phyloP scores from a whole-genome alignment of 2,329 filamentous ascomycete species.

The Penicillium aurantiogriseum region DNA sequence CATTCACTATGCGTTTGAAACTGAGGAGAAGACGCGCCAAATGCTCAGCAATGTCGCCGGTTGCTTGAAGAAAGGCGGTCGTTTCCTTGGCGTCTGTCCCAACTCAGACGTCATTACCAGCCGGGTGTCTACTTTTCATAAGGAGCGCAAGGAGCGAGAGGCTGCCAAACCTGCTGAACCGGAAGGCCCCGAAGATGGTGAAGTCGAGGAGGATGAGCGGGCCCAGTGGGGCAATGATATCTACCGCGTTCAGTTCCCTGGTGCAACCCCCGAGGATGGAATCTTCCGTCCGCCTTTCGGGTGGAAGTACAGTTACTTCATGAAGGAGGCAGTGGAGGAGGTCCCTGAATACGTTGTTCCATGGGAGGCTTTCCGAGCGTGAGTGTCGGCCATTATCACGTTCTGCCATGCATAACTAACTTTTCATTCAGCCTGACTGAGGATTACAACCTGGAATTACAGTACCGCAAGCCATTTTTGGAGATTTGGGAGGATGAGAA shows the following conservation, averaged over 20 bases:
- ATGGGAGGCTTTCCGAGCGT: constrained; percentile 93
- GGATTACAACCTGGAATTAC: constrained; percentile 92
- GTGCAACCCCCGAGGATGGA: constrained; percentile 77
- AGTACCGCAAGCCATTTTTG: constrained; percentile 86
- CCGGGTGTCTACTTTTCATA: constrained; percentile 74
- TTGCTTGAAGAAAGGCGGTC: constrained; percentile 85
- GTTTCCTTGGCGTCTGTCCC: constrained; percentile 94
- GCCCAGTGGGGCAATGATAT: constrained; percentile 90
- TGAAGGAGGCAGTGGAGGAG: constrained; percentile 93
- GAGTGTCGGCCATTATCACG: constrained; percentile 18
- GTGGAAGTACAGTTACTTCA: constrained; percentile 97
- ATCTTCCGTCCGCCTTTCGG: constrained; percentile 92
- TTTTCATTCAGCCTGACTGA: constrained; percentile 63
- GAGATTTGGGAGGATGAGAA: constrained; percentile 93
- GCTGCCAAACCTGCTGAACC: constrained; percentile 42
- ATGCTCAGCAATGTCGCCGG: constrained; percentile 95
- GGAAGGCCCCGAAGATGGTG: constrained; percentile 44
- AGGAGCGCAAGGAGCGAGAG: constrained; percentile 48
- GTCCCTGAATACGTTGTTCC: constrained; percentile 97
- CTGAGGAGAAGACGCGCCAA: constrained; percentile 78
- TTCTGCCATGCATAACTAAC: constrained; percentile 8
- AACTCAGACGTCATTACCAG: constrained; percentile 87
- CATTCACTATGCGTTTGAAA: constrained; percentile 98
- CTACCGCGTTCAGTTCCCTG: constrained; percentile 86
- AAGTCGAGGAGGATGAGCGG: constrained; percentile 60